phyloP scores from a whole-genome alignment of 257 asterid species.

The Scutellaria baicalensis region DNA sequence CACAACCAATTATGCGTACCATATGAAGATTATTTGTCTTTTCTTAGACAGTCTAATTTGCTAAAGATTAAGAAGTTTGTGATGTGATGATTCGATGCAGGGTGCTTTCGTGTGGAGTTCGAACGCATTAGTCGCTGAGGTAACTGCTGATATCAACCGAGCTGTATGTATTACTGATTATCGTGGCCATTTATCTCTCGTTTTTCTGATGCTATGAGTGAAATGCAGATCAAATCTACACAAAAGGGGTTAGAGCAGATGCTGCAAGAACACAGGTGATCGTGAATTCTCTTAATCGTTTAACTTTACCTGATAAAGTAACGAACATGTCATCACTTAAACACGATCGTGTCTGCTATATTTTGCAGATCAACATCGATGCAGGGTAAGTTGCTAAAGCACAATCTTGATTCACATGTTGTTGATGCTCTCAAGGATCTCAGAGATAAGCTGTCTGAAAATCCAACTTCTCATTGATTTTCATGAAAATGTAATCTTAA shows the following conservation, averaged over 20 bases:
- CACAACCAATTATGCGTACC: neutral
- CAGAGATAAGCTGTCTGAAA: conserved; percentile 61
- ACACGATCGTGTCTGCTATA: neutral
- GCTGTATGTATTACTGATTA: neutral
- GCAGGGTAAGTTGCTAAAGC: conserved; percentile 91
- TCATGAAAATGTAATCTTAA: neutral
- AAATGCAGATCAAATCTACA: conserved; percentile 82
- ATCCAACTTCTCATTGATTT: conserved; percentile 20
- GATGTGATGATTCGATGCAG: conserved; percentile 29
- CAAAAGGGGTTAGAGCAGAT: conserved; percentile 81
- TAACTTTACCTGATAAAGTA: neutral
- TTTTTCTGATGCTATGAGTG: conserved; percentile 30
- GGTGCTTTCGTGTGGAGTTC: conserved; percentile 98
- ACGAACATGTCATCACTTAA: too few species aligned
- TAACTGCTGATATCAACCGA: conserved; percentile 21
- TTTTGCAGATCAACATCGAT: conserved; percentile 69
- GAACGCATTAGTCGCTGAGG: conserved; percentile 94
- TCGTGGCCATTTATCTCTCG: neutral
- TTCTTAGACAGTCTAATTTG: neutral
- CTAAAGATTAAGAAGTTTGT: neutral
- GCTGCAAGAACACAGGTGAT: conserved; percentile 76
- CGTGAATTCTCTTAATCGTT: neutral
- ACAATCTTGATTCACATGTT: conserved; percentile 82
- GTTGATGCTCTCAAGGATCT: conserved; percentile 92
- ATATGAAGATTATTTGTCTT: neutral